Base-by-base conservation (phyloP, 2,329 filamentous ascomycete species). In the Emmonsiellopsis sp. region DNA sequence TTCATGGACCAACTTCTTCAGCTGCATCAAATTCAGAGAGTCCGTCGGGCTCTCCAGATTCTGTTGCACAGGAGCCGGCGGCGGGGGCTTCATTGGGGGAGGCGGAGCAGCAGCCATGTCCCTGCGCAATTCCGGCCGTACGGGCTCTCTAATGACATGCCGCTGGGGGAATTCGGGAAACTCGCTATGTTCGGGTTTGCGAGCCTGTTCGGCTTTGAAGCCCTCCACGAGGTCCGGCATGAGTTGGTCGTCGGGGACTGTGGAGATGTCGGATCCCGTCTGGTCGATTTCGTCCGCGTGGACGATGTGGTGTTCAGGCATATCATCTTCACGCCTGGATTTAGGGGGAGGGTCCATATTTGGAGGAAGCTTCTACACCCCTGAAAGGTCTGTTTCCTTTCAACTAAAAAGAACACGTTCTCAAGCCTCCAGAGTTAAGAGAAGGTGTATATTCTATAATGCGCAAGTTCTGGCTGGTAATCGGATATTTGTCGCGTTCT, bases 1-100 rank as follows among this genome's bases (percentile, higher is more conserved):
- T 55, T 91, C 87, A 57, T 83, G 81, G 15, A 91, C 85, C 52
- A 91, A 80, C 59, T 81, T 82, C 58, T 82, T 80, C 49, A 92
- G 76, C 69, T 92, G 87, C 56, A 83, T 79, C 43, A 92, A 74
- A 35, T 86, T 91, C 31, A 92, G 76, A 13, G 87, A 91, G 70
- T 91, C 86, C 26, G 75, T 67, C 65, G 81, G 59, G 47, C 55
- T 53, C 47, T 70, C 66, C 40, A 59, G 53, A 54, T 62, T 61
- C 47, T 70, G 68, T 52, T 61, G 61, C 41, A 69, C 63, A 11
- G 74, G 75, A 34, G 75, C 69, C 34, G 74, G 72, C 31, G 74
- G 73, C 26, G 74, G 73, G 30, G 75, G 73, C 52, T 73, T 72
- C 45, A 65, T 64, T n/a, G 66, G 59, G 20, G 65, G 63, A 30